Conservation (phyloP, 2,329 filamentous ascomycete genomes). For the Plectosphaerella plurivora region DNA sequence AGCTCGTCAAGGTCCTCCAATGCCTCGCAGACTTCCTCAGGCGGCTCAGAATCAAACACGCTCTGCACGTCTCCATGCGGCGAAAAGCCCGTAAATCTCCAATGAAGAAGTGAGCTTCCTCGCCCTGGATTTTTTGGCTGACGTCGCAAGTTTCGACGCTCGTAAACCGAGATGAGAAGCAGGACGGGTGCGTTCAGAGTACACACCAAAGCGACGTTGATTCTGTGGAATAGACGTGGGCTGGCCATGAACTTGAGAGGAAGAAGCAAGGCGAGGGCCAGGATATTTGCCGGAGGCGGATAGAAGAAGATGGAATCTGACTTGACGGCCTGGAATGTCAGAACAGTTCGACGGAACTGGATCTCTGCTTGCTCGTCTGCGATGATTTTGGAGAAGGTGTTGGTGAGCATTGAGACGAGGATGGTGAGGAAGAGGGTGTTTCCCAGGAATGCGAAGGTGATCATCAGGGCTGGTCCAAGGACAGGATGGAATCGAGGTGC, state of each 20-base stretch:
- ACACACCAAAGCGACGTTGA: constrained; percentile 63
- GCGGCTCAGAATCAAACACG: no score
- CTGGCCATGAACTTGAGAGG: constrained; percentile 62
- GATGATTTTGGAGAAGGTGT: constrained; percentile 67
- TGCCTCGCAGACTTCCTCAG: no score
- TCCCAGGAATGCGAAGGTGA: constrained; percentile 68
- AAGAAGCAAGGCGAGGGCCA: constrained; percentile 58
- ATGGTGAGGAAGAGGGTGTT: constrained; percentile 74
- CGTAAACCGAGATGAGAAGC: constrained; percentile 55
- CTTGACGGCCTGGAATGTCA: constrained; percentile 72
- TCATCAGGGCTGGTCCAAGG: constrained; percentile 64
- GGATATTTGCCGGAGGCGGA: constrained; percentile 65
- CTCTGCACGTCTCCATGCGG: no score
- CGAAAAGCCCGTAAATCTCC: no score
- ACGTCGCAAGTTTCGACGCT: constrained; percentile 48
- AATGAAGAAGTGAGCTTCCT: no score
- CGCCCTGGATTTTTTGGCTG: no score
- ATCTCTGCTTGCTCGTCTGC: constrained; percentile 65
- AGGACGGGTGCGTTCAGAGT: constrained; percentile 60
- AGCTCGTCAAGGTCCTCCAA: no score
- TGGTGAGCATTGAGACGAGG: constrained; percentile 68
- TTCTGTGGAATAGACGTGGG: constrained; percentile 63
- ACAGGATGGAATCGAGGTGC: constrained; percentile 58
- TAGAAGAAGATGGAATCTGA: constrained; percentile 67
- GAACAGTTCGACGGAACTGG: constrained; percentile 65